Evolutionary conservation across 2,329 filamentous ascomycete genomes (phyloP), one percentile per base, ranked within the genome.

Genomic region (Thermothelomyces thermophilus): DNA sequence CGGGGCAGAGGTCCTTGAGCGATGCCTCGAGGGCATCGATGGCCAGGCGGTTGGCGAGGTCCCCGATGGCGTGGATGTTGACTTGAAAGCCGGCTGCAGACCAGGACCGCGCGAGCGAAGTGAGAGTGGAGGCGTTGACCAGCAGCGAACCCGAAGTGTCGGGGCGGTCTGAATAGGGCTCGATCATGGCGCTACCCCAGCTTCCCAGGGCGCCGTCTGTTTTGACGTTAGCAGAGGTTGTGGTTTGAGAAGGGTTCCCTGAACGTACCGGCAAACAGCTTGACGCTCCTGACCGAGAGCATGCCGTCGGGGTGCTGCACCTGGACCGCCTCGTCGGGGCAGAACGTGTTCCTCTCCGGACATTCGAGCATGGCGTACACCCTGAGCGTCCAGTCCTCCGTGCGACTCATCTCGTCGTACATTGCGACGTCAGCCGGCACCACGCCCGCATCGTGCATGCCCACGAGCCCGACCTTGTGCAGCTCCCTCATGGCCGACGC

Each of bases 1-100:
- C 62, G 13, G 74, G 72, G 54, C 83, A 86, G 16, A 77, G 60
- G 17, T 70, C 60, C n/a, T 68, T 64, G 4, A 86, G 71, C 9
- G 79, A 77, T 6, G 71, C 69, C 41, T 79, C 73, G 45, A 86
- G 75, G 8, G 83, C 81, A 56, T 84, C 76, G 39, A 87, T 67
- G 49, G 81, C 80, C 28, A 79, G 70, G 22, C 82, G 75, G 61
- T 85, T 86, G 14, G 84, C 84, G 4, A 79, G 70, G 63, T 87
- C 84, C 8, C 84, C 84, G 51, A 87, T 87, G 41, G 83, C 83
- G 63, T 87, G 84, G 52, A 87, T 83, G 60, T 84, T 84, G 49
- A 87, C 82, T 61, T 87, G 83, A 58, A 75, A 86, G 11, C 79
- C 80, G 31, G 71, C 72, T 2, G 66, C 65, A 14, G 81, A 75